Evolutionary conservation across 2,329 filamentous ascomycete species (phyloP), one percentile per base, ranked within the genome.

Genomic region (Colletotrichum zoysiae): DNA sequence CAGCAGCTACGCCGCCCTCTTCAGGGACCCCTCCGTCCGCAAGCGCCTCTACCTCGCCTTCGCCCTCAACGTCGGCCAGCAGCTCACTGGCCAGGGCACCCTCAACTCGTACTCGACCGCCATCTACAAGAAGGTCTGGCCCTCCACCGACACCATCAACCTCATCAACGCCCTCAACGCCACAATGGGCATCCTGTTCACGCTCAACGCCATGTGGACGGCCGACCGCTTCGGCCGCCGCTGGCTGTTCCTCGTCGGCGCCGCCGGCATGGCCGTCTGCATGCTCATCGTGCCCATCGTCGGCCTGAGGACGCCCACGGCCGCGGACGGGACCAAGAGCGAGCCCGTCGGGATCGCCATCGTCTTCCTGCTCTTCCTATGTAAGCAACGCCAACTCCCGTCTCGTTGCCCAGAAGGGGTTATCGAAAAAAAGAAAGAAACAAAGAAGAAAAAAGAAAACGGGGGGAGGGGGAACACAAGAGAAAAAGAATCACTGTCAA

Each of bases 91-190:
- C 26, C 91, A 93, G 80, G 92, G 91, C 74, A 91, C 90, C 1
- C 85, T 93, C 74, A 93, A 93, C 85, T 87, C 88, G 4, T 93
- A 93, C 84, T 91, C 88, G 26, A 92, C 91, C n/a, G 88, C 89
- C 75, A 91, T 93, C 77, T 93, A 93, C 84, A 88, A 92, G 82
- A 90, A 91, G 78, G 87, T 93, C 33, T 93, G 91, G 84, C 85
- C 82, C 33, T 85, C 81, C 65, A 82, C 81, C 66, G 82, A 86
- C 61, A 89, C 86, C 30, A 92, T 93, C 78, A 90, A 90, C 74
- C 84, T 93, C 42, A 93, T 93, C 84, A 93, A 93, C 78, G 91
- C 91, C 5, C 84, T 93, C 65, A 93, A 93, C 78, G 91, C 91
- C 51, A 93, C 91, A 7, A 91, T 90, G 75, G 90, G 90, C 68